Base-by-base conservation (phyloP, 2,329 filamentous ascomycete genomes). In the Lasiodiplodia sp. region DNA sequence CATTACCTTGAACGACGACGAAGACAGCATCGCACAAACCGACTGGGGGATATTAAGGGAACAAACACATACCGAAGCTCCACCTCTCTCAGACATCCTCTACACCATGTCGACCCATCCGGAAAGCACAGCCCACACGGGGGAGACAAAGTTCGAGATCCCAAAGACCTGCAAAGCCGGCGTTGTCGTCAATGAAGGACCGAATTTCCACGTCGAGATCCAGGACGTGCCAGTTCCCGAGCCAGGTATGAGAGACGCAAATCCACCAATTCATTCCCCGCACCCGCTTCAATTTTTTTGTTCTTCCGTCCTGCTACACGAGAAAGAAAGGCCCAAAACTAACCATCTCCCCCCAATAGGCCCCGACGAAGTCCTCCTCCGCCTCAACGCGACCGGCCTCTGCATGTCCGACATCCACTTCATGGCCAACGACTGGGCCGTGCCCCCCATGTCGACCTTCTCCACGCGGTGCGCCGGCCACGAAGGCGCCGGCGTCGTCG, bases 351-450 rank as follows among this genome's bases (percentile, higher is more conserved):
- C 25, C 25, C 7, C 38, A 38, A 34, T 69, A 85, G 84, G 83
- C 14, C 83, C 84, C 8, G 80, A 87, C 62, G 86, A 89, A 69
- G 77, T 89, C 25, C 80, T 89, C 11, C 81, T 89, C 73, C 84
- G 83, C 66, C 79, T 89, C 65, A 89, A 88, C 68, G 82, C 81
- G 31, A 89, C 87, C 1, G 87, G 87, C 0, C 80, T 89, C 60
- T 89, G 87, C 78, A 83, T 85, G 69, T 84, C 82, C 40, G 87
- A 89, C 72, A 76, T 89, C 21, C 87, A 89, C 73, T 85, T 85
- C 76, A 87, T 88, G 85, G 70, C 84, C 58, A 83, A 83, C 67
- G 87, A 89, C 73, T 83, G 85, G 77, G 83, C 80, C 0, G 66
- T 76, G 7, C 78, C 77, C 1, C 76, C 76, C 51, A 80, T 80